Base-by-base conservation (phyloP, 2,329 filamentous ascomycete genomes). In the Botrytis galanthina region DNA sequence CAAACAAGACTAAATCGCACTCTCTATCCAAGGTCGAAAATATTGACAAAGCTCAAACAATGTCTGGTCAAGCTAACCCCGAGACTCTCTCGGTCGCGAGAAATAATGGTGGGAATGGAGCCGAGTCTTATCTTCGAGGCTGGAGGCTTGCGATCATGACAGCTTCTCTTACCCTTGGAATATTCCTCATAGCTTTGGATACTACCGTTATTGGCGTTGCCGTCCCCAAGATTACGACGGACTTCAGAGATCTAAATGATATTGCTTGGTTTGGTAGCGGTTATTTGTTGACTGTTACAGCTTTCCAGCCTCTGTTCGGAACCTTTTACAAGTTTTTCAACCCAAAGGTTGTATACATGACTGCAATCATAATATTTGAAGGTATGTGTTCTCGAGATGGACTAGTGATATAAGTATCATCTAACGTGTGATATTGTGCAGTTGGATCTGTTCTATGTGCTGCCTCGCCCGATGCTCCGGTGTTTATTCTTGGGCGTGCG, bases 201-300 rank as follows among this genome's bases (percentile, higher is more conserved):
- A 66, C 62, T 7, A 66, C 62, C 4, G 46, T 73, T 22, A 73
- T 73, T 18, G 59, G 66, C 6, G 67, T 71, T 22, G 86, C 85
- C 18, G 86, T 87, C 59, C 86, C 86, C 35, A 84, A 84, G 74
- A 87, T 87, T 77, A 87, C 86, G 3, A 83, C 85, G 74, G 82
- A 85, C 29, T 85, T 86, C 78, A 83, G 86, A 70, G 83, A 84
- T 29, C 80, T 87, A 1, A 78, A 81, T 14, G 86, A 88, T 74
- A 84, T 88, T 29, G 84, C 85, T 44, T 90, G 66, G 57, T 71
- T 51, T 37, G 69, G 70, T 18, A 51, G 42, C 9, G 78, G 78
- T 3, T 81, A 79, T 72, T 74, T 81, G 74, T 82, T 86, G 79
- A 83, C 83, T 5, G 78, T 84, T 59, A 84, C 82, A 18, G 59